A percentile compares a stretch with the other conserved stretches of the same genome.
Conservation (phyloP, 2,329 filamentous ascomycete genomes). For the Botrytis sinoallii region DNA sequence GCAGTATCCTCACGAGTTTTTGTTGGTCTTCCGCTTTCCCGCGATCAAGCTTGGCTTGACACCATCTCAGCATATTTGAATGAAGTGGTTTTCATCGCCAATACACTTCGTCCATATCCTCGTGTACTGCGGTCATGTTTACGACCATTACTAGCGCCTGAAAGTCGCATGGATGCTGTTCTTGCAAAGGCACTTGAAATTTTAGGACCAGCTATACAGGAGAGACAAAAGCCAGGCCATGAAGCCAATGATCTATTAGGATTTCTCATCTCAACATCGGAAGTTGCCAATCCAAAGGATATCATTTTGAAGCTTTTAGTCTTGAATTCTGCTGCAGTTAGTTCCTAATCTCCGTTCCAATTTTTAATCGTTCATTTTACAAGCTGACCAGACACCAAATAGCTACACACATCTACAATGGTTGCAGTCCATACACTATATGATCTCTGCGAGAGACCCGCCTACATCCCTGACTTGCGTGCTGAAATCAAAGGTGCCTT, state of each 20-base stretch:
- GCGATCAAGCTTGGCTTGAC: slow-evolving; percentile 31
- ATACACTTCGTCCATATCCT: slow-evolving; percentile 2
- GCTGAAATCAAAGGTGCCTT: slow-evolving; percentile 33
- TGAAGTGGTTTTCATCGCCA: not conserved
- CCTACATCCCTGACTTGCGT: slow-evolving; percentile 39
- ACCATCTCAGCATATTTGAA: slow-evolving; percentile 5
- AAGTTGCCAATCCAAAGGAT: not conserved
- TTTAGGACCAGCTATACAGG: not conserved
- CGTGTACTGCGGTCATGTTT: not conserved
- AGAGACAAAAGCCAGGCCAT: not conserved
- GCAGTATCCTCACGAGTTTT: slow-evolving; percentile 26
- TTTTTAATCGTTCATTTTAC: too few species aligned
- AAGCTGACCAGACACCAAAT: not conserved
- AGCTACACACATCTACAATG: slow-evolving; percentile 42
- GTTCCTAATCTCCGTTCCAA: not conserved
- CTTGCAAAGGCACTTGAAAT: not conserved
- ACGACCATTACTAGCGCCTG: not conserved
- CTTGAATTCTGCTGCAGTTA: not conserved
- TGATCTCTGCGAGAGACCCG: slow-evolving; percentile 49
- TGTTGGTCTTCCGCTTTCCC: slow-evolving; percentile 29
- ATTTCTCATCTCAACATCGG: not conserved
- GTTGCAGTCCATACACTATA: slow-evolving; percentile 49
- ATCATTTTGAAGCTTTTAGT: slow-evolving; percentile 11
- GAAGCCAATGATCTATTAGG: slow-evolving; percentile 8
- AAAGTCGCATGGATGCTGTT: slow-evolving; percentile 13